Evolutionary conservation across 495 filamentous ascomycete genomes (phyloP).

Genomic region (Aspergillus sclerotioniger): DNA sequence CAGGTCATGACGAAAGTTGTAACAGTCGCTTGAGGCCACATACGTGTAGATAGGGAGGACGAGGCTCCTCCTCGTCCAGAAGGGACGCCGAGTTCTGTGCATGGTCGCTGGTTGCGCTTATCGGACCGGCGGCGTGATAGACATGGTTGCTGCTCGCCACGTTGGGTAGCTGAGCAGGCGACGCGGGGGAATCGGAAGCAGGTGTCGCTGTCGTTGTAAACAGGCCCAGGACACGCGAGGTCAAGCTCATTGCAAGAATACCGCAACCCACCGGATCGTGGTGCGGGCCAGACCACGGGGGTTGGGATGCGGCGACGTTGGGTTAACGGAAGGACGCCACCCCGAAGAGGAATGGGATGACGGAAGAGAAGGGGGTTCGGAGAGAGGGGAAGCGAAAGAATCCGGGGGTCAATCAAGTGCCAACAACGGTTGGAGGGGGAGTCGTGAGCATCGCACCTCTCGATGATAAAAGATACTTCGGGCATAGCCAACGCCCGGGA

Average conservation of each 20-base stretch:
- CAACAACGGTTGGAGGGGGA: constrained; percentile 20
- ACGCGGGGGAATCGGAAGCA: constrained; percentile 22
- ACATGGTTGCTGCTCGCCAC: constrained; percentile 16
- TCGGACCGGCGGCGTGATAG: constrained; percentile 12
- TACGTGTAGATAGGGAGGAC: constrained; percentile 67
- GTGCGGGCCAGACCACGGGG: constrained; percentile 34
- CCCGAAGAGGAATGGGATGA: constrained; percentile 9
- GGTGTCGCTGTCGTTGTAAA: constrained; percentile 40
- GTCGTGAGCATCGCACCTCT: constrained; percentile 17
- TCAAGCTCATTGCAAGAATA: constrained; percentile 48
- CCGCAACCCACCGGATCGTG: constrained; percentile 34
- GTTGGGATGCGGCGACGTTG: constrained; percentile 26
- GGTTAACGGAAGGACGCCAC: constrained; percentile 16
- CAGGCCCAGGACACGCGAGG: constrained; percentile 44
- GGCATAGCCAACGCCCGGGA: constrained; percentile 5
- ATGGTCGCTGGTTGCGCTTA: constrained; percentile 17
- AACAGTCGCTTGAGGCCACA: constrained; percentile 21
- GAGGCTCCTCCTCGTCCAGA: constrained; percentile 48
- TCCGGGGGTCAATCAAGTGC: constrained; percentile 19
- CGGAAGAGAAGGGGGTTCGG: constrained; percentile 14
- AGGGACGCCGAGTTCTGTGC: constrained; percentile 17
- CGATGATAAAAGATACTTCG: constrained; percentile 4
- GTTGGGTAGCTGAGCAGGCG: constrained; percentile 10
- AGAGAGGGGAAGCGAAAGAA: constrained; percentile 12
- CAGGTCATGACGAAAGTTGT: not conserved